These are phyloP conservation scores for Ganoderma multipileum DNA, from an alignment of 1,284 basidiomycete genomes.

Conservation along the genomic window DNA sequence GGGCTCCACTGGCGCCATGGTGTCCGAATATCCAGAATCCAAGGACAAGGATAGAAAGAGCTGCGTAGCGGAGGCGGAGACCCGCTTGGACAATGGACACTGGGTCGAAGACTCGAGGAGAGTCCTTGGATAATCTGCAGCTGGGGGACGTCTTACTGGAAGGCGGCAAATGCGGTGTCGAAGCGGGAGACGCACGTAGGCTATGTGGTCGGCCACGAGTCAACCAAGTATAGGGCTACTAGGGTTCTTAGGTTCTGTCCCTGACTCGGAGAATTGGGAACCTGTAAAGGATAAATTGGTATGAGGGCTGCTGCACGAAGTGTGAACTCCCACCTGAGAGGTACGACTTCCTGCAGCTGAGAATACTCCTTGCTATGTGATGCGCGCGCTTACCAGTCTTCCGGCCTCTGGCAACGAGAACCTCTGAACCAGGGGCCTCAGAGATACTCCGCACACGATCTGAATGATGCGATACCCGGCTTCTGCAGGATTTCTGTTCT, in stretches of 20 bases:
- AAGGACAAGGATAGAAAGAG: not conserved
- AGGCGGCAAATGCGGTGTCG: not conserved
- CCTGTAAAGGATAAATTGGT: constrained; percentile 2
- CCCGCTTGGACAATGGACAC: not conserved
- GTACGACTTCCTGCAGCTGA: not conserved
- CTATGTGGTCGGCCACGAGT: not conserved
- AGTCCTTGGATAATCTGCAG: not conserved
- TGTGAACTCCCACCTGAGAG: not conserved
- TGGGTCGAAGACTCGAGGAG: not conserved
- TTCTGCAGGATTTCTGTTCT: not conserved
- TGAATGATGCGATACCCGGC: not conserved
- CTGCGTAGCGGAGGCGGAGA: not conserved
- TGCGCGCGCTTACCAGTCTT: not conserved
- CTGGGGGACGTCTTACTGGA: not conserved
- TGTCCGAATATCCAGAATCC: not conserved
- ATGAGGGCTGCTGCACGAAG: not conserved
- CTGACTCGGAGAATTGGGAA: not conserved
- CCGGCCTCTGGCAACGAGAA: not conserved
- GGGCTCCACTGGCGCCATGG: not conserved
- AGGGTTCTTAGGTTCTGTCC: not conserved
- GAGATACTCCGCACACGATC: not conserved
- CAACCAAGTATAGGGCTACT: not conserved
- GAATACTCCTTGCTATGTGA: not conserved
- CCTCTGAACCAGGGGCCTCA: not conserved
- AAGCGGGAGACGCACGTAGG: not conserved